Percentiles rank a stretch among this genome's conserved stretches.
phyloP scores from a whole-genome alignment of 1,139 yeast genomes.

The Saccharomyces pastorianus region DNA sequence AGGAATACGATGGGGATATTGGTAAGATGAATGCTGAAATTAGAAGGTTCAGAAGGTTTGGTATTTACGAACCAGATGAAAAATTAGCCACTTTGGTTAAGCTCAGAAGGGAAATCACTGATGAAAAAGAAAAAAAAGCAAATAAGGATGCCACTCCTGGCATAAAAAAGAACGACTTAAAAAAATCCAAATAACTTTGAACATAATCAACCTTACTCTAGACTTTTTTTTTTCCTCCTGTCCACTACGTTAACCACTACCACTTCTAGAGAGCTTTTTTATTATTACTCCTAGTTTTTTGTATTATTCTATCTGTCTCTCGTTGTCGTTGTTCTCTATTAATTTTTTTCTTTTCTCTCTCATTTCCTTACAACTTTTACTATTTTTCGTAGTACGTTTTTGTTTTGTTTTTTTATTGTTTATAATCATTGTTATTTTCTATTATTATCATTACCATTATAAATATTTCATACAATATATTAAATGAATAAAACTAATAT shows the following conservation, averaged over 20 bases:
- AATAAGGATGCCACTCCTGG: slow-evolving; percentile 5
- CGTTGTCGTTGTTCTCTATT: neutral
- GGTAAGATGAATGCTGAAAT: slow-evolving; percentile 32
- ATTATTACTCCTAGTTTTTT: neutral
- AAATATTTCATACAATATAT: neutral
- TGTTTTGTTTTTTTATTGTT: neutral
- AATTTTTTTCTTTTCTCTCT: neutral
- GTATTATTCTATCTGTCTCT: neutral
- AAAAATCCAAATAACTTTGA: neutral
- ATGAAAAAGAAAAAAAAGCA: slow-evolving; percentile 4
- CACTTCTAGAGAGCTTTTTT: neutral
- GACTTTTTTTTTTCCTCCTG: neutral
- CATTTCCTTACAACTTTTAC: neutral
- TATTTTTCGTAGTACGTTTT: neutral
- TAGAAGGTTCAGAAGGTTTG: slow-evolving; percentile 48
- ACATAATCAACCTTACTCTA: neutral
- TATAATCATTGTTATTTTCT: neutral
- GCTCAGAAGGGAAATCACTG: slow-evolving; percentile 26
- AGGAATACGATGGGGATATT: slow-evolving; percentile 24
- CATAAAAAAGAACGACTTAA: neutral
- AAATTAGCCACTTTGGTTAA: slow-evolving; percentile 34
- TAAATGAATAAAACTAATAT: neutral
- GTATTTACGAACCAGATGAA: slow-evolving; percentile 46
- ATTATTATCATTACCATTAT: neutral
- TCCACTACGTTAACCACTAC: neutral